Evolutionary conservation across 768 basidiomycete species (phyloP).

Genomic region (Paxillus ammoniavirescens): DNA sequence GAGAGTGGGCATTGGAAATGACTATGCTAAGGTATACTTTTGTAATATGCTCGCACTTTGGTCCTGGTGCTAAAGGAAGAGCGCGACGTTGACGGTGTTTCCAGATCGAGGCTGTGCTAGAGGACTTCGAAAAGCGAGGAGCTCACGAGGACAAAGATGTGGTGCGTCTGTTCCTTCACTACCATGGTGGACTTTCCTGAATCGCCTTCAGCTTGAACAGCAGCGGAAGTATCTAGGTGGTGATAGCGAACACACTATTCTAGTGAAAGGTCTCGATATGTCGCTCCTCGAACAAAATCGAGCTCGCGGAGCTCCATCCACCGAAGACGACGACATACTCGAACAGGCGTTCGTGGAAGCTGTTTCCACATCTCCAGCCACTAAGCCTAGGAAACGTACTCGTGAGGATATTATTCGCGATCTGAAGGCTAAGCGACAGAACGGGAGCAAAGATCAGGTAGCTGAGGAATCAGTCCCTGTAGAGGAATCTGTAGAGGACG

Average conservation of each 20-base stretch:
- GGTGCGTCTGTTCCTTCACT: slow-evolving; percentile 39
- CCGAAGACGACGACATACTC: slow-evolving; percentile 76
- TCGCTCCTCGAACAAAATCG: slow-evolving; percentile 84
- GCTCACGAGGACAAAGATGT: slow-evolving; percentile 57
- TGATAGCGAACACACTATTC: slow-evolving; percentile 79
- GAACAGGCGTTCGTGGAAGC: slow-evolving; percentile 69
- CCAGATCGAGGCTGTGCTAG: slow-evolving; percentile 76
- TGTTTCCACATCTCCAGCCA: slow-evolving; percentile 24
- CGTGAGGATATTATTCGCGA: slow-evolving; percentile 74
- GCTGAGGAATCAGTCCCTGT: slow-evolving; percentile 7
- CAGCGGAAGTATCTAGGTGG: slow-evolving; percentile 80
- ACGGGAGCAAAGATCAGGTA: slow-evolving; percentile 20
- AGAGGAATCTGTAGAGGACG: slow-evolving; percentile 17
- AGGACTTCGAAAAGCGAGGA: slow-evolving; percentile 73
- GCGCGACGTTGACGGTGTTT: not conserved
- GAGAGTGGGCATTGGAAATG: slow-evolving; percentile 60
- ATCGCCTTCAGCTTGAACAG: slow-evolving; percentile 58
- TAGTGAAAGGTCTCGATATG: slow-evolving; percentile 89
- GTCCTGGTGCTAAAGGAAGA: not conserved
- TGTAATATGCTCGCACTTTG: not conserved
- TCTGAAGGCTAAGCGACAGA: slow-evolving; percentile 63
- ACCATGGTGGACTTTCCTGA: not conserved
- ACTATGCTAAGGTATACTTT: slow-evolving; percentile 64
- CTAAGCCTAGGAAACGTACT: slow-evolving; percentile 62
- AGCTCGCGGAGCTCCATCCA: slow-evolving; percentile 54